Conservation (phyloP, 805 yeast species). For the Kluyveromyces starmeri region DNA sequence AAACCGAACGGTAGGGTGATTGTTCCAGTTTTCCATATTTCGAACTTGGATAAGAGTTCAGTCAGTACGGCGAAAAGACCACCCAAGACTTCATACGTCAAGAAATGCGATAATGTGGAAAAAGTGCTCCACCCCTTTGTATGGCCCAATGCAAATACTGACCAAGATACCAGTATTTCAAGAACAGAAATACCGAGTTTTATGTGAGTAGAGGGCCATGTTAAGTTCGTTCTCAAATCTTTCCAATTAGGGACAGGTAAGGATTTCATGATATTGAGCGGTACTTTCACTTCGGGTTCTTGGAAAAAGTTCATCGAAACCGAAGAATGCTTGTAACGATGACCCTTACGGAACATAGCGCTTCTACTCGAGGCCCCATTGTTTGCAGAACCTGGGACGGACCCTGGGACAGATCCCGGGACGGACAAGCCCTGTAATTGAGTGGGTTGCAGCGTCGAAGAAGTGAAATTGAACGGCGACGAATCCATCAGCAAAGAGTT, state of each 20-base stretch:
- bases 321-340: slow-evolving; percentile 90
- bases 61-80: slow-evolving; percentile 61
- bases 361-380: slow-evolving; percentile 33
- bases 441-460: slow-evolving; percentile 11
- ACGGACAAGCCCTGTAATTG: slow-evolving; percentile 9
- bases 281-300: slow-evolving; percentile 73
- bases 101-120: slow-evolving; percentile 74
- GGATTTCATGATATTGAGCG: slow-evolving; percentile 67
- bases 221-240: slow-evolving; percentile 57
- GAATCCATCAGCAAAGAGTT: slow-evolving; percentile 18
- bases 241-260: slow-evolving; percentile 37
- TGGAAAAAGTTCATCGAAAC: slow-evolving; percentile 93
- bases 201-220: slow-evolving; percentile 42
- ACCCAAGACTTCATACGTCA: slow-evolving; percentile 80
- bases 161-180: slow-evolving; percentile 47
- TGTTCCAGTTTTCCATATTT: slow-evolving; percentile 80
- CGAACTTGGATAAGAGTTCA: slow-evolving; percentile 80
- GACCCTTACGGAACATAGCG: slow-evolving; percentile 76
- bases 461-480: slow-evolving; percentile 21
- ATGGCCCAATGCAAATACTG: slow-evolving; percentile 54
- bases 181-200: slow-evolving; percentile 49
- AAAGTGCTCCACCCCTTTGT: slow-evolving; percentile 49
- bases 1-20: slow-evolving; percentile 86
- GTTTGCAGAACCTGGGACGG: background rate
- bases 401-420: too few species aligned